Evolutionary conservation across 2,329 filamentous ascomycete genomes (phyloP).

Genomic region (Lomentospora prolificans): DNA sequence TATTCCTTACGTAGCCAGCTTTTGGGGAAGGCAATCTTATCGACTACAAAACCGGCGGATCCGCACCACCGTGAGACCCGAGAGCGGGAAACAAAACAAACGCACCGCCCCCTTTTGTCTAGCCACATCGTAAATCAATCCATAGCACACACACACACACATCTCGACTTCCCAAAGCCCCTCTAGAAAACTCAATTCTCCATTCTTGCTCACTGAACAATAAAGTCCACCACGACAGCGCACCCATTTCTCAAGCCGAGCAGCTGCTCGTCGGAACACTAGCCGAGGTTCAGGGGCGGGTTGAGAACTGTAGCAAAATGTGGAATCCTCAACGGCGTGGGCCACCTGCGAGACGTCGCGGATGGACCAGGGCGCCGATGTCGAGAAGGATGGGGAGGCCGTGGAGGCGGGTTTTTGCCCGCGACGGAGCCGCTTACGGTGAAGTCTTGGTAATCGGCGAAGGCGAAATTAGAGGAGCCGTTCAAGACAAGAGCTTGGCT

Average conservation of each 20-base stretch:
- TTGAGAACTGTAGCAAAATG: constrained; percentile 8
- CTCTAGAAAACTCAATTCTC: too few species aligned
- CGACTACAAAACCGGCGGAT: too few species aligned
- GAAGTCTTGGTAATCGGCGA: constrained; percentile 64
- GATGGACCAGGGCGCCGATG: neutral
- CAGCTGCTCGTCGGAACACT: constrained; percentile 2
- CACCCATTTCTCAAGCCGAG: neutral
- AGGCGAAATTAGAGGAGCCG: constrained; percentile 31
- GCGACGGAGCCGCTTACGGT: constrained; percentile 52
- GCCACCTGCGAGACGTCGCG: neutral
- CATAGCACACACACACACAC: too few species aligned
- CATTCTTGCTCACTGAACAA: constrained; percentile 9
- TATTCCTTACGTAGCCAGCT: too few species aligned
- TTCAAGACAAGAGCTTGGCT: constrained; percentile 51
- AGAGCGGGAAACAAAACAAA: too few species aligned
- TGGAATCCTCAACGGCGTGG: neutral
- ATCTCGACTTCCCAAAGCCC: too few species aligned
- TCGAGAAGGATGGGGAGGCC: constrained; percentile 22
- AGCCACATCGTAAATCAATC: too few species aligned
- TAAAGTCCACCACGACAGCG: constrained; percentile 20
- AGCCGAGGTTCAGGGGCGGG: neutral
- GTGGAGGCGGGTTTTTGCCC: constrained; percentile 44
- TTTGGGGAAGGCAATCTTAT: too few species aligned
- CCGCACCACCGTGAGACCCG: too few species aligned
- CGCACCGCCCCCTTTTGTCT: too few species aligned